Base-by-base conservation (phyloP, 2,329 filamentous ascomycete species). In the Aureobasidium uvarum region DNA sequence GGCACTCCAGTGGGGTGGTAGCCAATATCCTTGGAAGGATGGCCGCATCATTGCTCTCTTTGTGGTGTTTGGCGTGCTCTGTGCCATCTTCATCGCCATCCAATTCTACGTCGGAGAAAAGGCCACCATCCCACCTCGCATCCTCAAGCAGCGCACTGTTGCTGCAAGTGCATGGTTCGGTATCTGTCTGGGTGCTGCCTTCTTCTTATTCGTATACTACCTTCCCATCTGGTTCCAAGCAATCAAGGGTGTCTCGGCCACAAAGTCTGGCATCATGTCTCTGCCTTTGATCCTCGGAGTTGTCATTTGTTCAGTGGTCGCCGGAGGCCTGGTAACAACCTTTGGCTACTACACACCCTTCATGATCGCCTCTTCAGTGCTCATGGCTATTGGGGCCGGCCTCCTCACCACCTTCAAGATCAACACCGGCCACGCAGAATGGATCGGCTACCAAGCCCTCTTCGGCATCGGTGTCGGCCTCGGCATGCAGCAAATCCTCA, bases 301-400 rank as follows among this genome's bases (percentile, higher is more conserved):
- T 16, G 80, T 81, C 68, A 69, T 81, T 69, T 67, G 79, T 65
- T 79, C 78, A 45, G 74, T 82, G 65, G 36, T 77, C 28, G 70
- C 73, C 18, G 81, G 81, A 56, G 73, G 70, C 39, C 58, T 73
- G 20, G 75, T 82, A 54, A 80, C 79, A 4, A 69, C 71, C 1
- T 65, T 80, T 25, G 81, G 81, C 43, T 81, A 82, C 73, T 82
- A 82, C 74, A 80, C 80, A 0, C 80, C 80, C 2, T 82, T 82
- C 70, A 78, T 82, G 73, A 75, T 81, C 33, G 66, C 72, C 31
- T 69, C 68, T 11, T 74, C 74, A 1, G 71, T 82, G 43, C 68
- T 82, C 62, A 80, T 80, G 75, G 67, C 78, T 23, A 76, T 83
- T 55, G 81, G 80, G 25, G 77, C 79, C 3, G 81, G 81, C 28